These are phyloP conservation scores for Biscogniauxia sp. DNA, from an alignment of 2,329 filamentous ascomycete genomes.

Conservation along the genomic window DNA sequence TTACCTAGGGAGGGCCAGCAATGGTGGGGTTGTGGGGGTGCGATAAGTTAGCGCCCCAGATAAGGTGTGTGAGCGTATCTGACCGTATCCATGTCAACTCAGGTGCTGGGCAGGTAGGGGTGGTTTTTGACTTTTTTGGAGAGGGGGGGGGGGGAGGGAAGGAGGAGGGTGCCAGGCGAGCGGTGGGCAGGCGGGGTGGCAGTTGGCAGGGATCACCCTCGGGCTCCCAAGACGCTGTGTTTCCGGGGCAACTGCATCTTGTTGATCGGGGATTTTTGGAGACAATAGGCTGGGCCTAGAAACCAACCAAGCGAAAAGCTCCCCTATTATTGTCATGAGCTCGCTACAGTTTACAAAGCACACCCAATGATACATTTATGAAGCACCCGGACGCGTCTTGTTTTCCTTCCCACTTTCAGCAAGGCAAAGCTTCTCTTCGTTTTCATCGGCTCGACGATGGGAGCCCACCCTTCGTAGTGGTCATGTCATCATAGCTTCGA, in stretches of 20 bases:
- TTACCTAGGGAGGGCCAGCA: not conserved
- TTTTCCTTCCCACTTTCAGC: not conserved
- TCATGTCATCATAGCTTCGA: conserved; percentile 19
- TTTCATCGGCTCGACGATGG: conserved; percentile 1
- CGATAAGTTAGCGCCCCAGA: not conserved
- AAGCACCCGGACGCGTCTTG: conserved; percentile 4
- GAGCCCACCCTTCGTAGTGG: conserved; percentile 8
- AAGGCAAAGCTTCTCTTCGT: not conserved
- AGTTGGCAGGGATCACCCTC: not conserved
- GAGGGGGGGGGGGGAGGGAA: too few species aligned
- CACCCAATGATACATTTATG: conserved; percentile 2
- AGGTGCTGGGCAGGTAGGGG: not conserved
- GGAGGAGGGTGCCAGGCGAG: conserved; percentile 3
- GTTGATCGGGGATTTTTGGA: conserved; percentile 13
- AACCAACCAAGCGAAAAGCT: not conserved
- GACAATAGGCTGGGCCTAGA: not conserved
- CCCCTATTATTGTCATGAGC: not conserved
- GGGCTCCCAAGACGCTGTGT: conserved; percentile 3
- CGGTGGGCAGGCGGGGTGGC: not conserved
- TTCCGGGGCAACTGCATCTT: conserved; percentile 19
- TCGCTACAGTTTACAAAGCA: not conserved
- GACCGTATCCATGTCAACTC: not conserved
- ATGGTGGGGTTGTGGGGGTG: not conserved
- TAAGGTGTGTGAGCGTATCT: not conserved
- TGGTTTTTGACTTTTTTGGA: too few species aligned